Evolutionary conservation across 371 early-diverging fungal species (phyloP).

Genomic region (Saksenaea vasiformis): DNA sequence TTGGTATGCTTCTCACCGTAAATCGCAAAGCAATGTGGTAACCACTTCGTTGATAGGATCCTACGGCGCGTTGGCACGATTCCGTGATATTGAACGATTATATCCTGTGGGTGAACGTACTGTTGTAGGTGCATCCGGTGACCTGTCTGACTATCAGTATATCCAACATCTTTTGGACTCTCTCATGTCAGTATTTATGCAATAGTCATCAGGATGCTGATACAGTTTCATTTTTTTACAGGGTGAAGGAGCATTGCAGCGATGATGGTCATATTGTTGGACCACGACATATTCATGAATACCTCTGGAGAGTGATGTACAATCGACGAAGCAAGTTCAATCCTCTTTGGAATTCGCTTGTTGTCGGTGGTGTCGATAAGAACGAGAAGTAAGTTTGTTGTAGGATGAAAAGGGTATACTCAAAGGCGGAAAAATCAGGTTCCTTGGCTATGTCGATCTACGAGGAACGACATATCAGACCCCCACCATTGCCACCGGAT

Average conservation of each 20-base stretch:
- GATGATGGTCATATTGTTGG: conserved; percentile 90
- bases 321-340: conserved; percentile 88
- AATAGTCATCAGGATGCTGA: background rate
- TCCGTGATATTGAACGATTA: conserved; percentile 90
- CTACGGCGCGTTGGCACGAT: conserved; percentile 95
- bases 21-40: background rate
- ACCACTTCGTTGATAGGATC: conserved; percentile 66
- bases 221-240: conserved; percentile 25
- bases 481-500: conserved; percentile 95
- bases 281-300: conserved; percentile 88
- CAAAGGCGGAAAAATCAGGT: conserved; percentile 52
- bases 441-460: conserved; percentile 95
- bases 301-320: conserved; percentile 93
- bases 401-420: background rate
- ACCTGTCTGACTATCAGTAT: conserved; percentile 94
- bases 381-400: conserved; percentile 53
- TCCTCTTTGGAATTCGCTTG: conserved; percentile 95
- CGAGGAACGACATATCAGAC: conserved; percentile 96
- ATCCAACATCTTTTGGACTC: conserved; percentile 84
- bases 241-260: conserved; percentile 83
- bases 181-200: conserved; percentile 66
- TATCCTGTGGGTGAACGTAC: conserved; percentile 81
- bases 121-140: conserved; percentile 92
- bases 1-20: conserved; percentile 56
- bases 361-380: conserved; percentile 90